Evolutionary conservation across 2,329 filamentous ascomycete genomes (phyloP), one percentile per base, ranked within the genome.

Genomic region (Trichoderma breve): DNA sequence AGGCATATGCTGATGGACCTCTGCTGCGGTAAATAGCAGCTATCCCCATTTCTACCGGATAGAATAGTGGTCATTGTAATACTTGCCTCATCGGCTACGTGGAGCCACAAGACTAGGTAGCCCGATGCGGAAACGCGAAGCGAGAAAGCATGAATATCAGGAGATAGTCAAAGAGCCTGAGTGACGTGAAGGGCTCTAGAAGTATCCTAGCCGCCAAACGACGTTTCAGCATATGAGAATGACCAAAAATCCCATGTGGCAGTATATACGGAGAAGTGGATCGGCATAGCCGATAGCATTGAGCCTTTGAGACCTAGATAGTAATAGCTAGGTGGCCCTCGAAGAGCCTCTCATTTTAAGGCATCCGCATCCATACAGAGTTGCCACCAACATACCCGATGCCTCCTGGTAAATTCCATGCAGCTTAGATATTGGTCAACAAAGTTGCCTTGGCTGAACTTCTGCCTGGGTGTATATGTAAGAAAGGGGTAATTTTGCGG

Each of bases 101-200:
- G 65, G 34, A 64, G 67, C 53, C 15, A 34, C 36, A 14, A 63
- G 3, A 34, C 36, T 62, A 36, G 26, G 43, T 21, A 53, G 51
- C 74, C 71, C 36, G 76, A 80, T 79, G 78, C 77, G 78, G 72
- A 78, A 79, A 76, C 76, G 77, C 72, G 71, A 73, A 75, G 74
- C 76, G 74, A 78, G 75, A 76, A 77, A 39, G 55, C 73, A n/a
- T 69, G 71, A 51, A 58, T 69, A 62, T 71, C 66, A 66, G 61
- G 66, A 74, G 47, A 63, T 47, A 39, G 24, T 30, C n/a, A 60
- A 71, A 39, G 53, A 34, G 43, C 21, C 43, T 73, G 72, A 60
- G 47, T 28, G 61, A 73, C 72, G 26, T 66, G 43, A 70, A 64
- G 51, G 26, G 39, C 58, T 36, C 55, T 53, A 58, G 58, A 51